A percentile compares a stretch with the other conserved stretches of the same genome.
Evolutionary conservation across 345 rosid species (phyloP).

Genomic region (Euphorbia peplus): DNA sequence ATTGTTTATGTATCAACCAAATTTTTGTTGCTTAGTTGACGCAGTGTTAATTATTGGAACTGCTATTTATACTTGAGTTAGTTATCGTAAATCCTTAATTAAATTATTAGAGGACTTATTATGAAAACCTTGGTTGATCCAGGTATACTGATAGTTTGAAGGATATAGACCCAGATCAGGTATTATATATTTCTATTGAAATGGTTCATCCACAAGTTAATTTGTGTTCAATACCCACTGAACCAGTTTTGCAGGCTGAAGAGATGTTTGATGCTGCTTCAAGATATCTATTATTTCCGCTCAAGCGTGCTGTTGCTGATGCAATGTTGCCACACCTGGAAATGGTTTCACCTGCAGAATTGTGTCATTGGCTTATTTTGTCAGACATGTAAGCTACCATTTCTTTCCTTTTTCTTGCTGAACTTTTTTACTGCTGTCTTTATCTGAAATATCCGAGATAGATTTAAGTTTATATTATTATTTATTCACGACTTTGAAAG

Average conservation of each 20-base stretch:
- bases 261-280: conserved; percentile 97
- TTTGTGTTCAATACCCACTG: conserved; percentile 9
- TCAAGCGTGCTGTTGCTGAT: conserved; percentile 96
- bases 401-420: conserved; percentile 14
- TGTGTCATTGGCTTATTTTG: conserved; percentile 83
- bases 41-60: conserved; percentile 11
- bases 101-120: conserved; percentile 17
- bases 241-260: conserved; percentile 58
- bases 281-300: conserved; percentile 85
- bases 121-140: conserved; percentile 30
- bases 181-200: conserved; percentile 22
- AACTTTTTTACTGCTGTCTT: conserved; percentile 5
- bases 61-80: neutral
- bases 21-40: conserved; percentile 9
- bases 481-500: neutral
- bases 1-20: conserved; percentile 4
- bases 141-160: conserved; percentile 96
- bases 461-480: too few relatives aligned
- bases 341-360: conserved; percentile 73
- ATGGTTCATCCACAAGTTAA: conserved; percentile 11
- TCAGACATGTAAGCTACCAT: conserved; percentile 70
- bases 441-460: neutral
- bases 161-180: conserved; percentile 81
- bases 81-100: conserved; percentile 3
- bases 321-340: conserved; percentile 75